Percentiles rank a stretch among this genome's conserved stretches.
phyloP scores from a whole-genome alignment of 2,329 filamentous ascomycete species.

The Neonectria ditissima region DNA sequence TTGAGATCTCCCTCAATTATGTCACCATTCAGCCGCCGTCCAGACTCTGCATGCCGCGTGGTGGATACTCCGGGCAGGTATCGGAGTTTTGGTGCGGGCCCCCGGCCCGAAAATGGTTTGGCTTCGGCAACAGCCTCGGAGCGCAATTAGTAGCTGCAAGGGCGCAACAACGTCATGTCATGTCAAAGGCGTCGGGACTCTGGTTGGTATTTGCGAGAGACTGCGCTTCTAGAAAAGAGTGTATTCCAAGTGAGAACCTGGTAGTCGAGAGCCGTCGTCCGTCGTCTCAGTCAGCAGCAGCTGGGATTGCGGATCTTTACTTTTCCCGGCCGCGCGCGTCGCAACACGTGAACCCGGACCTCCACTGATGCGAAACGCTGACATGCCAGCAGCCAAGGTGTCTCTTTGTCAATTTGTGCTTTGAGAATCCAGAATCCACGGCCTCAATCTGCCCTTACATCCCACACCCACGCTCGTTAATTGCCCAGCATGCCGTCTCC shows the following conservation, averaged over 20 bases:
- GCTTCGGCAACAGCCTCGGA: neutral
- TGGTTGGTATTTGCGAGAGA: too few species aligned
- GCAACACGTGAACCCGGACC: conserved; percentile 9
- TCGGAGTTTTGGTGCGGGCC: neutral
- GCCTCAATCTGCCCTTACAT: neutral
- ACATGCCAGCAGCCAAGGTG: conserved; percentile 1
- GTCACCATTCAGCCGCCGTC: too few species aligned
- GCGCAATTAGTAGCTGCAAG: neutral
- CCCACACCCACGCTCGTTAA: neutral
- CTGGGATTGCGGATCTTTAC: conserved; percentile 15
- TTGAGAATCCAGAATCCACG: neutral
- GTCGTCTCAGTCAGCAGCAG: conserved; percentile 3
- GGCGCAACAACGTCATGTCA: neutral
- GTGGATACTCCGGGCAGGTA: neutral
- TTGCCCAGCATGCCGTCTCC: conserved; percentile 57
- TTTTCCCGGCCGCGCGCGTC: conserved; percentile 16
- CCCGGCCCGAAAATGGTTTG: neutral
- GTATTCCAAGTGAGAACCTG: neutral
- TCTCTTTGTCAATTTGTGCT: neutral
- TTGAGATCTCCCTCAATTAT: too few species aligned
- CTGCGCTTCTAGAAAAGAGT: neutral
- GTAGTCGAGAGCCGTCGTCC: neutral
- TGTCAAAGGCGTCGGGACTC: too few species aligned
- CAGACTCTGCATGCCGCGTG: neutral
- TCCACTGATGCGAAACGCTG: conserved; percentile 4